A percentile compares a stretch with the other conserved stretches of the same genome.
Conservation (phyloP, 2,329 filamentous ascomycete genomes). For the Penicillium sp. region DNA sequence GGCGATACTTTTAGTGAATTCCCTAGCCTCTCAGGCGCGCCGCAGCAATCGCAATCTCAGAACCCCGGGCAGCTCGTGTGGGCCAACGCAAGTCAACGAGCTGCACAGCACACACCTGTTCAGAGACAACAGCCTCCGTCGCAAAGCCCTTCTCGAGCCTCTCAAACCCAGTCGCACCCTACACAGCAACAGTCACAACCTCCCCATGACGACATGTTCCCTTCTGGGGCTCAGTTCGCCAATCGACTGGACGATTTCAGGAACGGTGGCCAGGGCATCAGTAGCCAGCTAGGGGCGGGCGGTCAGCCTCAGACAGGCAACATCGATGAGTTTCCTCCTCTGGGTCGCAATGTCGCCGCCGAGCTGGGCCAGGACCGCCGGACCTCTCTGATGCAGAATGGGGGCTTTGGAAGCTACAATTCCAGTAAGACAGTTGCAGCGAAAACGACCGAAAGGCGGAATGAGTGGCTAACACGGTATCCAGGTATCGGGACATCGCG, state of each 20-base stretch:
- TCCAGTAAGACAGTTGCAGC: constrained; percentile 32
- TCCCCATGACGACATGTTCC: constrained; percentile 46
- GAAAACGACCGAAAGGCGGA: background rate
- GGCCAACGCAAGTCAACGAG: constrained; percentile 55
- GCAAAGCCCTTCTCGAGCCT: constrained; percentile 40
- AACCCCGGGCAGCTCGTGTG: constrained; percentile 53
- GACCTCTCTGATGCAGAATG: constrained; percentile 49
- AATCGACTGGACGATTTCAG: constrained; percentile 53
- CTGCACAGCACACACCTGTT: constrained; percentile 50
- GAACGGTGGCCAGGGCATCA: constrained; percentile 53
- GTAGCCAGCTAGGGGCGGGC: constrained; percentile 48
- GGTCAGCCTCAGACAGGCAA: constrained; percentile 53
- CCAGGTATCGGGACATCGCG: constrained; percentile 38
- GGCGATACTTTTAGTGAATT: constrained; percentile 51
- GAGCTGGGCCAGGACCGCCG: constrained; percentile 51
- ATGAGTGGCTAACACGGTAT: constrained; percentile 15
- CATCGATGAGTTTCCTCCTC: constrained; percentile 59
- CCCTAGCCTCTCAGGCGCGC: constrained; percentile 55
- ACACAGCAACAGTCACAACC: constrained; percentile 44
- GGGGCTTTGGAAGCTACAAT: constrained; percentile 42
- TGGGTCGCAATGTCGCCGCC: constrained; percentile 50
- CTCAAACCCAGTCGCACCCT: constrained; percentile 40
- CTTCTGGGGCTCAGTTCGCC: constrained; percentile 49
- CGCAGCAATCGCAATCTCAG: constrained; percentile 51
- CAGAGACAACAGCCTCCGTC: constrained; percentile 48